Base-by-base conservation (phyloP, 2,329 filamentous ascomycete genomes). In the Diaporthe sp. region DNA sequence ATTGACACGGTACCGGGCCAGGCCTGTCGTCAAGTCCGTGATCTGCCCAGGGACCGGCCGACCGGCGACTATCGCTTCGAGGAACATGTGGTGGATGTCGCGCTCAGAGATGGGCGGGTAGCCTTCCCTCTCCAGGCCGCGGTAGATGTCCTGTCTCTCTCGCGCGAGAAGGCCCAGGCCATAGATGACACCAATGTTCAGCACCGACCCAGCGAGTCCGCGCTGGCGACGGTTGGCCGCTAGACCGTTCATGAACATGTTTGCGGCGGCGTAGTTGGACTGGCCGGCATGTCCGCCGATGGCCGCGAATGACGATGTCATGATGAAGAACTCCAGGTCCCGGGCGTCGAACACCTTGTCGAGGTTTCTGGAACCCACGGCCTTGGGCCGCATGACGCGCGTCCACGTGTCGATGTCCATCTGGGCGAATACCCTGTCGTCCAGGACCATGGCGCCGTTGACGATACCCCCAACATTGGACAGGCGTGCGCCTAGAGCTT, bases 81-180 rank as follows among this genome's bases (percentile, higher is more conserved):
- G 82, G 75, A 90, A 88, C 81, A 88, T 85, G 77, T 88, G 85
- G 77, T 89, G 87, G 22, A 90, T 79, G 72, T 89, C 87, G 4
- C 84, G 82, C 79, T 90, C 88, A 3, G 88, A 88, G 17, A 89
- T 83, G 49, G 86, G 85, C 72, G 84, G 85, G 74, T 87, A 87
- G 8, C 86, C 85, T 17, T 87, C 85, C 5, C 84, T 79, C 81
- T 86, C 84, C 0, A 87, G 82, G 2, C 84, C 83, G 0, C 78
- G 77, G 74, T 87, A 87, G 3, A 87, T 77, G 15, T 83, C 77
- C 1, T 81, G 80, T 77, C 83, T 83, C 77, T 87, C 85, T 22
- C 86, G 84, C 49, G 85, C 83, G 19, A 87, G 78, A 74, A 87
- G 84, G 0, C 86, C 86, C 0, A 87, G 80, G 0, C 86, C 86